Percentiles rank a stretch among this genome's conserved stretches.
phyloP scores from a whole-genome alignment of 306 rosid genomes.

The Rubus idaeus region DNA sequence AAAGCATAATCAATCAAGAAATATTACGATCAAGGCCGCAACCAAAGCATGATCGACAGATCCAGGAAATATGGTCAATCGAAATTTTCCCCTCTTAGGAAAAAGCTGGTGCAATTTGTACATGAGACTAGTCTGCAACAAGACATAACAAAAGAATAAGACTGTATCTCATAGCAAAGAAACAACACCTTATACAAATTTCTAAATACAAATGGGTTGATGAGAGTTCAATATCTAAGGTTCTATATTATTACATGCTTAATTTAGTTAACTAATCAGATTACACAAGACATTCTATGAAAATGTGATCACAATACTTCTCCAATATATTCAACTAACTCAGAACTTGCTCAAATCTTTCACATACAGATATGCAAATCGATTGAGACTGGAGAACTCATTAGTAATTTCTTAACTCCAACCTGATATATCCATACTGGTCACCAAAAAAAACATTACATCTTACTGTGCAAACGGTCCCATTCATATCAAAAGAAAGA shows the following conservation, averaged over 20 bases:
- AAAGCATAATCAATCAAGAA: conserved; percentile 58
- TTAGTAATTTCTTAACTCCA: neutral
- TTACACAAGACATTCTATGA: neutral
- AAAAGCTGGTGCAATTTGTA: conserved; percentile 67
- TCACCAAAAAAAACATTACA: neutral
- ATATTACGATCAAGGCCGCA: conserved; percentile 68
- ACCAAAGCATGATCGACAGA: conserved; percentile 47
- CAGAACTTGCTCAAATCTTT: neutral
- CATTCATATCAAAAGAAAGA: neutral
- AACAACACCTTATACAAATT: neutral
- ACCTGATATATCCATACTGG: neutral
- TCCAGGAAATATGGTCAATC: conserved; percentile 71
- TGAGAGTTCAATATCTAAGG: neutral
- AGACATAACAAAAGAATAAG: neutral
- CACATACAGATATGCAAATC: neutral
- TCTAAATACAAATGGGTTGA: neutral
- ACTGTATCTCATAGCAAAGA: neutral
- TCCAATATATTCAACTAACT: neutral
- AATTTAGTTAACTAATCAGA: neutral
- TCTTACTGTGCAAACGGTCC: neutral
- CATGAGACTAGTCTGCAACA: conserved; percentile 85
- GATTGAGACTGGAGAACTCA: neutral
- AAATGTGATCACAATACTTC: neutral
- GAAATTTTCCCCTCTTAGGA: conserved; percentile 66
- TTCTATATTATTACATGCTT: neutral